phyloP scores from a whole-genome alignment of 371 early-diverging fungal species.

The Mortierella sp. region DNA sequence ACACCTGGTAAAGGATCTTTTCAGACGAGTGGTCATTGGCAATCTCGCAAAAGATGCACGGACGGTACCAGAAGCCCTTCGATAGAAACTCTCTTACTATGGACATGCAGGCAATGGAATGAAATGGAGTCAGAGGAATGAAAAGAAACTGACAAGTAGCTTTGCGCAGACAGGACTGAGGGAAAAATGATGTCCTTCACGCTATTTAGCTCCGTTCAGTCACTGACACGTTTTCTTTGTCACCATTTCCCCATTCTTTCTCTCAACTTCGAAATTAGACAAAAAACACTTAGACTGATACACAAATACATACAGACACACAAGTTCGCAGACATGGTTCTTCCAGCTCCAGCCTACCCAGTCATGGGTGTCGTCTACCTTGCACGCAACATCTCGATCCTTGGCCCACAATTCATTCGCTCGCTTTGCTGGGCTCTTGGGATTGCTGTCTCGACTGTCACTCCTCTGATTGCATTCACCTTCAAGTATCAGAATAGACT shows the following conservation, averaged over 20 bases:
- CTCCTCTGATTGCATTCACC: constrained; percentile 44
- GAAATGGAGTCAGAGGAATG: neutral
- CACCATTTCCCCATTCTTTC: neutral
- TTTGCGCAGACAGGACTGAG: no score
- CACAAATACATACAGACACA: neutral
- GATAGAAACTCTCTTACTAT: neutral
- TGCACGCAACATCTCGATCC: constrained; percentile 37
- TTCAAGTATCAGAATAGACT: constrained; percentile 50
- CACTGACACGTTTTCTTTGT: neutral
- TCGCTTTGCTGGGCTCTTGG: constrained; percentile 47
- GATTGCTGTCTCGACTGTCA: constrained; percentile 46
- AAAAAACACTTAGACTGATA: neutral
- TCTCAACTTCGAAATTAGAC: neutral
- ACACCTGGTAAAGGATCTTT: constrained; percentile 25
- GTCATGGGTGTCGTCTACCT: constrained; percentile 51
- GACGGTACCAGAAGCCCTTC: neutral
- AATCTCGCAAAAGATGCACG: constrained; percentile 27
- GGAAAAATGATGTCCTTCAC: no score
- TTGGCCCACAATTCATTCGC: constrained; percentile 57
- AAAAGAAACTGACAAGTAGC: neutral
- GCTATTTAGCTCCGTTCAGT: neutral
- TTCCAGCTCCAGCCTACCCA: constrained; percentile 52
- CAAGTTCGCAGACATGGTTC: constrained; percentile 29
- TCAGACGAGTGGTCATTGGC: constrained; percentile 13
- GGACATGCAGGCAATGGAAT: neutral